Evolutionary conservation across 192 early-diverging fungal species (phyloP).

Genomic region (Haplosporangium gracile): DNA sequence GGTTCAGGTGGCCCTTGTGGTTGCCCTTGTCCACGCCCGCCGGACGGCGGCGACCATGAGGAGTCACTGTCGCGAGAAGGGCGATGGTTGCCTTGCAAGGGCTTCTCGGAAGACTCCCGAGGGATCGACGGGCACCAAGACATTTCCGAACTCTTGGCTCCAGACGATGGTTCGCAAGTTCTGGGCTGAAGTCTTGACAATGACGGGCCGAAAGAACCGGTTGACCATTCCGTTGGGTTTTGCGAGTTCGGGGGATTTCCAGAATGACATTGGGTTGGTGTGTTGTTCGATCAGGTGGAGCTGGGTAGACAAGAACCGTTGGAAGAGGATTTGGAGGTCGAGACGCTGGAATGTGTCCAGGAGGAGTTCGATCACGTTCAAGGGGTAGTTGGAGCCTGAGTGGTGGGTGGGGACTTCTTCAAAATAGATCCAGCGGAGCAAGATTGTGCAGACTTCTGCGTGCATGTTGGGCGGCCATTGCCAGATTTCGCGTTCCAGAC

Average conservation of each 20-base stretch:
- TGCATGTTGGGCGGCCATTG: background rate
- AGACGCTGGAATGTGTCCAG: background rate
- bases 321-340: background rate
- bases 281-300: background rate
- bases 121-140: background rate
- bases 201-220: conserved; percentile 3
- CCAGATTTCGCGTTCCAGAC: background rate
- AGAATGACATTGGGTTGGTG: background rate
- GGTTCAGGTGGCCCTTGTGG: background rate
- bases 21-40: background rate
- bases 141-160: background rate
- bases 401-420: background rate
- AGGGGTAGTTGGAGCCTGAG: background rate
- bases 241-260: background rate
- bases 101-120: background rate
- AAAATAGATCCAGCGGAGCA: background rate
- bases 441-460: background rate
- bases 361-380: background rate
- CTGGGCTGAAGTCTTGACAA: background rate
- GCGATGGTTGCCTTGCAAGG: background rate
- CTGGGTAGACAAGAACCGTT: background rate
- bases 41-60: background rate
- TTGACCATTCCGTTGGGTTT: background rate
- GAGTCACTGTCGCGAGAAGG: background rate
- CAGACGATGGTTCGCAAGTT: background rate